Conservation (phyloP, 2,329 filamentous ascomycete genomes). For the Arthroderma uncinatum region DNA sequence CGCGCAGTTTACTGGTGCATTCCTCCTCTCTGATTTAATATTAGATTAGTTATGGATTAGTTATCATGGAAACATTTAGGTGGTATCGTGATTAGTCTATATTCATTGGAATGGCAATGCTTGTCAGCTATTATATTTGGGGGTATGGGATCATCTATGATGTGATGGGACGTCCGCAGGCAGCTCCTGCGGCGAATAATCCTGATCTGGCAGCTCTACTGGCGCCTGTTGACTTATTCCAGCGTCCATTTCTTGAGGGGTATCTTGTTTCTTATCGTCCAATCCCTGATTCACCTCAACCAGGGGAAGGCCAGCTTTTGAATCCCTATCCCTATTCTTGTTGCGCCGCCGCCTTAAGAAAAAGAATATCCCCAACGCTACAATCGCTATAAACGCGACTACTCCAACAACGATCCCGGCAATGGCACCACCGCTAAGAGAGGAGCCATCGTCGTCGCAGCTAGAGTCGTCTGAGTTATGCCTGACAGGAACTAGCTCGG, state of each 20-base stretch:
- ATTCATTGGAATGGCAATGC: neutral
- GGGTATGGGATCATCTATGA: neutral
- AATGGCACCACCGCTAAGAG: conserved; percentile 6
- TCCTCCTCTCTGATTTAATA: neutral
- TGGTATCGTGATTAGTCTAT: neutral
- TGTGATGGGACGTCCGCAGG: neutral
- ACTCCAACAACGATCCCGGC: conserved; percentile 10
- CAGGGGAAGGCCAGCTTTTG: neutral
- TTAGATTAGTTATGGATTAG: neutral
- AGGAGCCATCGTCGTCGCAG: neutral
- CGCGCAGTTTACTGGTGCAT: no score
- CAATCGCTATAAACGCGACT: neutral
- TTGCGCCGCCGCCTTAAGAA: conserved; percentile 2
- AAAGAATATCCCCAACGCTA: neutral
- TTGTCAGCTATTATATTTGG: neutral
- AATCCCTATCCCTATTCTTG: neutral
- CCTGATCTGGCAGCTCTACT: neutral
- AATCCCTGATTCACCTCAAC: neutral
- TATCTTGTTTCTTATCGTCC: neutral
- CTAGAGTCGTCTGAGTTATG: neutral
- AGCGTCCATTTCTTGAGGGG: neutral
- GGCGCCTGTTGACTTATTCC: neutral
- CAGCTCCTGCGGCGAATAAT: neutral
- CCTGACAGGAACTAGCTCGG: conserved; percentile 16
- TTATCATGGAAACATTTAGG: neutral